Evolutionary conservation across 768 basidiomycete species (phyloP), one percentile per base, ranked within the genome.

Genomic region (Solioccasus polychromus): DNA sequence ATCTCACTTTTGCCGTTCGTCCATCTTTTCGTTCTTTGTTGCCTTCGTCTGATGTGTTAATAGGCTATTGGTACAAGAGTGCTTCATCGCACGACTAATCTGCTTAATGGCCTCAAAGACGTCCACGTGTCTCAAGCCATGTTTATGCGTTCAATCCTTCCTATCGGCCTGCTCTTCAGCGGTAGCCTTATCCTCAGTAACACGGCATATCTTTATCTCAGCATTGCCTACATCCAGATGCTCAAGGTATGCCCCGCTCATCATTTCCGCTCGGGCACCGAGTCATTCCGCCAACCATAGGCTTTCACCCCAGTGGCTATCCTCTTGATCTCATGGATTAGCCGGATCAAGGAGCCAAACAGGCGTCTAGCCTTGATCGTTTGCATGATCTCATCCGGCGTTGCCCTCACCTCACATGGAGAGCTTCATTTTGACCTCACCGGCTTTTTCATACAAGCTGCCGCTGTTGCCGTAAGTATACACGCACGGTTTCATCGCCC

Each of bases 221-320:
- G 83, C 54, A 91, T 95, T 10, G 82, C 90, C 0, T 98, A 95
- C 68, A 97, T 98, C 55, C 95, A 98, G 68, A 92, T 97, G 91
- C 82, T 94, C 64, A 92, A 92, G 79, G 87, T 85, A 30, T 26
- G 72, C 54, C 4, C 10, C 22, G 12, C 41, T 46, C 38, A n/a
- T 15, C 11, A 9, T 31, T 31, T 9, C 15, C 30, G 8, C 14
- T 8, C 30, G 11, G 5, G 30, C 15, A 12, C 5, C 30, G n/a
- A n/a, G n/a, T 31, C 5, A 31, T 11, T 31, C 14, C 5, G 11
- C 15, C 28, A 31, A 9, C 25, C 46, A 30, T 58, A 94, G 88
- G 94, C 94, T 3, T 97, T 96, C 70, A 84, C 75, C 0, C 88
- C 90, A 3, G 90, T 92, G 18, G 88, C 90, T 0, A 92, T 94